A percentile compares a stretch with the other conserved stretches of the same genome.
phyloP scores from a whole-genome alignment of 1,139 yeast species.

The Lodderomyces pseudojiufengensis region DNA sequence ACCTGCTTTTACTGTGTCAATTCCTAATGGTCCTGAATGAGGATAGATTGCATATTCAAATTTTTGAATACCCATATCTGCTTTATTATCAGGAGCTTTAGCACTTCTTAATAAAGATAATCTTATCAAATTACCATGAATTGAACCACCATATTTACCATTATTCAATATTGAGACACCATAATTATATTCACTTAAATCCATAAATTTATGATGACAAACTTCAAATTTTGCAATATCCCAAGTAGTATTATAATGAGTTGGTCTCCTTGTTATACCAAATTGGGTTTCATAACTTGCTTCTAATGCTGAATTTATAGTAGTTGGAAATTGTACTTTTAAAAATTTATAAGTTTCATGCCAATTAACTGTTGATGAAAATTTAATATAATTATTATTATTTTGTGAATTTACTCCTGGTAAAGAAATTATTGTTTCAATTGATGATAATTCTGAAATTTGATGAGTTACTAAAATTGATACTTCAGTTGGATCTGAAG shows the following conservation, averaged over 20 bases:
- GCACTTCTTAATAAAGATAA: conserved; percentile 80
- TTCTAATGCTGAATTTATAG: conserved; percentile 58
- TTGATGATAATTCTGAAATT: conserved; percentile 53
- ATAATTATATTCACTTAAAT: conserved; percentile 77
- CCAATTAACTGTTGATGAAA: conserved; percentile 78
- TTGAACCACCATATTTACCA: conserved; percentile 85
- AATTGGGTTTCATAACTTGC: conserved; percentile 93
- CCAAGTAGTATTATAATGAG: conserved; percentile 93
- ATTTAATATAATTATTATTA: conserved; percentile 41
- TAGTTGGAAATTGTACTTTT: conserved; percentile 93
- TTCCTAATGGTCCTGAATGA: conserved; percentile 62
- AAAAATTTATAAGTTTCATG: conserved; percentile 82
- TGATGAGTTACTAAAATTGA: conserved; percentile 58
- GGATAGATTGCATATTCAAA: conserved; percentile 85
- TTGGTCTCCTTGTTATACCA: conserved; percentile 86
- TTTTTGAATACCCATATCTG: conserved; percentile 87
- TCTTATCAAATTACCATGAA: conserved; percentile 86
- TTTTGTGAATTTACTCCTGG: conserved; percentile 44
- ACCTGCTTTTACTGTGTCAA: conserved; percentile 68
- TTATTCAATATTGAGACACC: conserved; percentile 88
- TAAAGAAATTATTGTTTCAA: conserved; percentile 69
- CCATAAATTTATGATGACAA: conserved; percentile 91
- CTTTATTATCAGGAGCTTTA: conserved; percentile 86
- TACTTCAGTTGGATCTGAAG: conserved; percentile 56
- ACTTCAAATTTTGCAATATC: conserved; percentile 96